Percentiles rank a stretch among this genome's conserved stretches.
Conservation (phyloP, 2,329 filamentous ascomycete genomes). For the Colletotrichum sp. region DNA sequence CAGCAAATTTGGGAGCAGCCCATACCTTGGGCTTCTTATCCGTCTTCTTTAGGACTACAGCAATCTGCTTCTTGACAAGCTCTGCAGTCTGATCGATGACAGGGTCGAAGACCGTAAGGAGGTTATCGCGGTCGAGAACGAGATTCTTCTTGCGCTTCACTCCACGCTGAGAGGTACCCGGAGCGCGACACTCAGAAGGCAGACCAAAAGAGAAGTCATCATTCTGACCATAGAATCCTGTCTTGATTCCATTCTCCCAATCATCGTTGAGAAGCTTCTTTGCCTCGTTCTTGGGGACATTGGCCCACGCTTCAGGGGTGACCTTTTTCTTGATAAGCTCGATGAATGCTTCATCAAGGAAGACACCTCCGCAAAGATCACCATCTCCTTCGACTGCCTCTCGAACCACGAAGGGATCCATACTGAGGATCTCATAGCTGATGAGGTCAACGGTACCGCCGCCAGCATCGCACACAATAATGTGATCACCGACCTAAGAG, state of each 20-base stretch:
- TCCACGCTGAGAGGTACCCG: background rate
- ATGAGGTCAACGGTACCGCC: conserved; percentile 45
- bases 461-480: conserved; percentile 40
- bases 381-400: conserved; percentile 44
- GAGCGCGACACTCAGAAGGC: conserved; percentile 1
- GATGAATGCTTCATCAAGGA: conserved; percentile 43
- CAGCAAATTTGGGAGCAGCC: no score
- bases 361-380: conserved; percentile 41
- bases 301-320: background rate
- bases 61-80: conserved; percentile 28
- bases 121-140: conserved; percentile 12
- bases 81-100: conserved; percentile 21
- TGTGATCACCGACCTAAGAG: conserved; percentile 14
- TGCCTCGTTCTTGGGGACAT: background rate
- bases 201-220: conserved; percentile 18
- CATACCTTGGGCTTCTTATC: conserved; percentile 27
- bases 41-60: conserved; percentile 20
- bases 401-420: conserved; percentile 29
- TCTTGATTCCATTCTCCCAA: conserved; percentile 31
- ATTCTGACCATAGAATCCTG: conserved; percentile 17
- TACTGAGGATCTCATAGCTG: conserved; percentile 33
- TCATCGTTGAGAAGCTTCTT: conserved; percentile 17
- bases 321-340: conserved; percentile 29
- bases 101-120: conserved; percentile 26
- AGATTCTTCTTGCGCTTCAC: background rate